Conservation (phyloP, 495 filamentous ascomycete genomes). For the Trichoderma orchidacearum region DNA sequence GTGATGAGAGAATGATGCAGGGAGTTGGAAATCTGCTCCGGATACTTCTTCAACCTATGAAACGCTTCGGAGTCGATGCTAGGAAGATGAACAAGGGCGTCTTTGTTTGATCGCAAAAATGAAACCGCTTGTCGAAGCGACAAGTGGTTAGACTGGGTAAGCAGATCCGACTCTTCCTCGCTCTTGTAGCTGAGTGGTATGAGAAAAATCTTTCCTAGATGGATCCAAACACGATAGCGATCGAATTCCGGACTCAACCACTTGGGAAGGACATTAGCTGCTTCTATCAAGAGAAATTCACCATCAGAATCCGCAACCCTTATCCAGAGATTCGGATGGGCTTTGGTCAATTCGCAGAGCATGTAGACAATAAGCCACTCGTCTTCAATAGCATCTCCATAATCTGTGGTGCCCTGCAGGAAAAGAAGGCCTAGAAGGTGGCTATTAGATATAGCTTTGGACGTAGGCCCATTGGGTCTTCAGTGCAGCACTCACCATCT, state of each 20-base stretch:
- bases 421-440: constrained; percentile 22
- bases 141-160: constrained; percentile 25
- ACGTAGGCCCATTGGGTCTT: background rate
- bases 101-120: constrained; percentile 38
- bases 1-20: constrained; percentile 57
- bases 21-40: constrained; percentile 51
- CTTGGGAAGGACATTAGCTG: constrained; percentile 70
- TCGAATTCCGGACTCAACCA: constrained; percentile 93
- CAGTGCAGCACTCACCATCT: constrained; percentile 32
- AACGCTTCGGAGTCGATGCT: constrained; percentile 81
- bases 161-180: background rate
- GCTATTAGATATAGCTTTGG: background rate
- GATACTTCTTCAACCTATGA: constrained; percentile 72
- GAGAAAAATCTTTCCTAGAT: constrained; percentile 58
- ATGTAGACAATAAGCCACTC: constrained; percentile 95
- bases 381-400: constrained; percentile 87
- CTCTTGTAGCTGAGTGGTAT: constrained; percentile 37
- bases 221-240: constrained; percentile 72
- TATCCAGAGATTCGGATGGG: constrained; percentile 67
- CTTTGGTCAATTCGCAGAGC: constrained; percentile 64
- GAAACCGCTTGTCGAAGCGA: constrained; percentile 44
- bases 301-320: constrained; percentile 77
- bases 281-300: constrained; percentile 90
- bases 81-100: constrained; percentile 45
- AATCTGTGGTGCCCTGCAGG: constrained; percentile 64